Evolutionary conservation across 495 filamentous ascomycete species (phyloP), one percentile per base, ranked within the genome.

Genomic region (Penicillium silybi): DNA sequence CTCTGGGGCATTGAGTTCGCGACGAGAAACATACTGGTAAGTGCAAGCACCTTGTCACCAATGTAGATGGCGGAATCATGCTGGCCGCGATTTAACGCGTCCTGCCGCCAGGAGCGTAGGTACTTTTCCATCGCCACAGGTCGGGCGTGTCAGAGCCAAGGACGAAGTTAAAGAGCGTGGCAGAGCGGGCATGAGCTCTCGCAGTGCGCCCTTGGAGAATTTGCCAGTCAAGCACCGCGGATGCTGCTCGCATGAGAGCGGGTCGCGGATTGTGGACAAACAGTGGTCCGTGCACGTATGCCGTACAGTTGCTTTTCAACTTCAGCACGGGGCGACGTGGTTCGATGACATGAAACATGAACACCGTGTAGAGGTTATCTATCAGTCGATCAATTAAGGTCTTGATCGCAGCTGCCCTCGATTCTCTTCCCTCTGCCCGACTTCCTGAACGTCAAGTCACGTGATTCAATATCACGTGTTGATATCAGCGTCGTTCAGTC

Each of bases 31-130:
- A 68, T 72, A 97, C 93, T 86, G 29, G 92, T 97, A 61, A 97
- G 79, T 44, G 92, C 92, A 34, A 97, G 78, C 53, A 97, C 78
- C 78, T 99, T 97, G 76, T 99, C 93, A 19, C 89, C 92, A 58
- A 97, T 89, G 63, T 91, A 97, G 62, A 97, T 90, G 45, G 95
- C 95, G 9, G 93, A 84, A 42, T 97, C 92, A 69, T 95, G 89
- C 62, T 99, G 92, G 48, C 93, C 86, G 65, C 93, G 95, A 67
- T 92, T 89, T 54, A 92, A 69, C 51, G 91, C 90, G 75, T 97
- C 89, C 70, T 95, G 87, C 53, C 90, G 80, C 93, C 93, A 99
- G 57, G 85, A 85, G 53, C 90, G 85, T 44, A 99, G 80, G 59
- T 90, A 96, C 48, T 83, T 81, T 78, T 97, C 89, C 93, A 97